These are phyloP conservation scores for Trypanosoma cruzi DNA, from an alignment of 208 protist species.

Conservation along the genomic window DNA sequence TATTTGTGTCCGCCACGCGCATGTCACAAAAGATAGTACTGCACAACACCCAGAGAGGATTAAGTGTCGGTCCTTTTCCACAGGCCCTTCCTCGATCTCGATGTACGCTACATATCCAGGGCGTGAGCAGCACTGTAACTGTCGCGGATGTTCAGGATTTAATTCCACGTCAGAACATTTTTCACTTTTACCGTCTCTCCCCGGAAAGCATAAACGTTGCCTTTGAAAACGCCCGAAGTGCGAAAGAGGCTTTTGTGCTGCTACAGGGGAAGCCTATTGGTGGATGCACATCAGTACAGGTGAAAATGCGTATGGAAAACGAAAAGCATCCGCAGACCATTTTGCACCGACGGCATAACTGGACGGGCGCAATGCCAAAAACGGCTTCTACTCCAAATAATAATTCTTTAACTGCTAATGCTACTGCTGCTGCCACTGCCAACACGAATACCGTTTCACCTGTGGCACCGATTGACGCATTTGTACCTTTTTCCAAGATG, in stretches of 20 bases:
- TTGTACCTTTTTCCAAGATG: background rate
- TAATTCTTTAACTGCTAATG: too few species aligned
- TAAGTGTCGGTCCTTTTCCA: slow-evolving; percentile 2
- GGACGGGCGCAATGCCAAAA: too few species aligned
- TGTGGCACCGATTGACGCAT: slow-evolving; percentile 5
- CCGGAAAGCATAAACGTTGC: slow-evolving; percentile 6
- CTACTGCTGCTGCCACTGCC: background rate
- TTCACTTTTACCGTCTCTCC: slow-evolving; percentile 7
- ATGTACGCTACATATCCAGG: slow-evolving; percentile 6
- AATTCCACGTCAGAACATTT: background rate
- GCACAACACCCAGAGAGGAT: background rate
- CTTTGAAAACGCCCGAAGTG: slow-evolving; percentile 16
- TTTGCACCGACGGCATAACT: background rate
- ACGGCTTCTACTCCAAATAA: too few species aligned
- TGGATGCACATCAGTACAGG: slow-evolving; percentile 5
- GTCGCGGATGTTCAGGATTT: background rate
- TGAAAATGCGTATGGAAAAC: slow-evolving; percentile 10
- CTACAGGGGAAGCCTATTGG: slow-evolving; percentile 14
- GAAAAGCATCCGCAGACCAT: background rate
- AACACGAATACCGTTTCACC: background rate
- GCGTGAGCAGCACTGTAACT: slow-evolving; percentile 6
- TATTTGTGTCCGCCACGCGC: background rate
- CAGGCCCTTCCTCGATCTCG: slow-evolving; percentile 7
- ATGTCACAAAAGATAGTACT: slow-evolving; percentile 4
- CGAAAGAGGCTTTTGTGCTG: slow-evolving; percentile 10